Conservation (phyloP, 116 monocot genomes). For the Posidonia oceanica region DNA sequence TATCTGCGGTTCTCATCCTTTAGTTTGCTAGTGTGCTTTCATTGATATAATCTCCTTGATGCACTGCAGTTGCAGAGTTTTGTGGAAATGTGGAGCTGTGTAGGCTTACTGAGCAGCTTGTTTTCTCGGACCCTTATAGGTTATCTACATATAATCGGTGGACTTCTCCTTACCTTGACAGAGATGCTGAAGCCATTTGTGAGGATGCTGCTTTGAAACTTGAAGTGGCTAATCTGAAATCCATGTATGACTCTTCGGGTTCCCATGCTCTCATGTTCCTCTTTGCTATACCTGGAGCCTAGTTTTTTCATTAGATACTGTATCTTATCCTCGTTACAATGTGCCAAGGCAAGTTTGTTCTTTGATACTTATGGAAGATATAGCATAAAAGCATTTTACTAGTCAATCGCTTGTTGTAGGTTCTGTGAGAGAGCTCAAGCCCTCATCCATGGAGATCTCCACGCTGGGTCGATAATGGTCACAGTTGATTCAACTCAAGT, state of each 20-base stretch:
- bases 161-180: slow-evolving; percentile 87
- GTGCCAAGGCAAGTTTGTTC: no score
- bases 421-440: slow-evolving; percentile 98
- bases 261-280: background rate
- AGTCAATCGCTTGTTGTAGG: slow-evolving; percentile 29
- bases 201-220: slow-evolving; percentile 66
- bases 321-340: no score
- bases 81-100: slow-evolving; percentile 90
- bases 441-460: slow-evolving; percentile 91
- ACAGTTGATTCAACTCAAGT: slow-evolving; percentile 86
- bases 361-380: background rate
- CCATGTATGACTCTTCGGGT: slow-evolving; percentile 35
- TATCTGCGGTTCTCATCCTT: background rate
- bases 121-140: slow-evolving; percentile 86
- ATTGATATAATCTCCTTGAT: background rate
- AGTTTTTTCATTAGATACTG: background rate
- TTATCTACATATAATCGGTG: slow-evolving; percentile 47
- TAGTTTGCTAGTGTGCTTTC: background rate
- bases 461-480: slow-evolving; percentile 93
- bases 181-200: slow-evolving; percentile 59
- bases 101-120: slow-evolving; percentile 88
- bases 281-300: background rate
- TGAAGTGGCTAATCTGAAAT: slow-evolving; percentile 79
- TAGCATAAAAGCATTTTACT: background rate
- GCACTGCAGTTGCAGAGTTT: slow-evolving; percentile 67